Base-by-base conservation (phyloP, 148 eudicot genomes). In the Arctostaphylos glauca region DNA sequence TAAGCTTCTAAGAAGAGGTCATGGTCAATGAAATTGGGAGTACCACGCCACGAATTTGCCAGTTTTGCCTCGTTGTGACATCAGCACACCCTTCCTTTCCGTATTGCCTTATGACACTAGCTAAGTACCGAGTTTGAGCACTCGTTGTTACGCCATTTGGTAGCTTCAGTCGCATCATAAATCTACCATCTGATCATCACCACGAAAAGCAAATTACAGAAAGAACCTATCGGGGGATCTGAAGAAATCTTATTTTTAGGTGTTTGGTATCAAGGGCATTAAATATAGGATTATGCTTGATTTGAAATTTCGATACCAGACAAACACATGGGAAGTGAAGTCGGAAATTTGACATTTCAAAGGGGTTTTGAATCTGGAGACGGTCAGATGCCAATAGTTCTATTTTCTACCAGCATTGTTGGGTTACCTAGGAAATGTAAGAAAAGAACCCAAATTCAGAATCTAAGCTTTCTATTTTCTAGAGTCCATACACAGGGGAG, bases 81-180 rank as follows among this genome's bases (percentile, higher is more conserved):
- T 96, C 99, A 0, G 99, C 98, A 56, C 99, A 96, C 0, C 99
- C 99, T 38, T 96, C 97, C n/a, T 91, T 82, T 0, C 99, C 98
- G 21, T 96, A 96, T 54, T 94, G 88, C 87, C 88, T 87, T 81
- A 96, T 96, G 7, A 93, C 97, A 50, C 98, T 94, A 5, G 98
- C 99, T 41, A 96, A 56, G 84, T 93, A 96, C 68, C 98, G 89
- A 21, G 99, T 96, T 56, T 96, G 99, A 2, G 89, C 94, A 67
- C 99, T 93, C 0, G 97, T 93, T 54, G 99, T 94, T n/a, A 96
- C 94, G 4, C 99, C 99, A 44, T 96, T 96, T 44, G 99, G 99
- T 52, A 96, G 93, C 94, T 96, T 96, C 80, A 96, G 72, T 81
- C 99, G 89, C 99, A 96, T 96, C 99, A 96, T 96, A 85, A 96